phyloP scores from a whole-genome alignment of 768 basidiomycete species.

The Tylopilus vinaceipallidus region DNA sequence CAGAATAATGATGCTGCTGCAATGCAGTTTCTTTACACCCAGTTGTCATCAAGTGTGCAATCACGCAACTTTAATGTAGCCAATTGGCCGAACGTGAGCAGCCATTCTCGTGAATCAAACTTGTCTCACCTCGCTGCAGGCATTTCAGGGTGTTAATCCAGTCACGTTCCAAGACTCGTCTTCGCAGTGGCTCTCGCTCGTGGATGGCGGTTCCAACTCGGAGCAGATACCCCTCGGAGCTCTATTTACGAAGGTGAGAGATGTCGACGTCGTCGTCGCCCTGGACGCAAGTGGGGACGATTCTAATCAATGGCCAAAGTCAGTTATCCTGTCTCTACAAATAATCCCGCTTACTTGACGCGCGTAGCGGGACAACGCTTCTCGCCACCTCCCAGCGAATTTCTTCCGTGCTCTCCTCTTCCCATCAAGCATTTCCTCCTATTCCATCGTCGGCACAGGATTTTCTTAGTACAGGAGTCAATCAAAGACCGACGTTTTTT shows the following conservation, averaged over 20 bases:
- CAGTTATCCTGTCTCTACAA: slow-evolving; percentile 17
- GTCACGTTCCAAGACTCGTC: slow-evolving; percentile 52
- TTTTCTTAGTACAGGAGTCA: slow-evolving; percentile 61
- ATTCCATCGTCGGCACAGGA: slow-evolving; percentile 50
- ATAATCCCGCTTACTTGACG: neutral
- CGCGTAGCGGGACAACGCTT: slow-evolving; percentile 51
- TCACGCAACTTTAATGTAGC: slow-evolving; percentile 59
- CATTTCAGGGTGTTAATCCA: slow-evolving; percentile 52
- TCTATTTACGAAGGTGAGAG: slow-evolving; percentile 65
- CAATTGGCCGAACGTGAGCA: slow-evolving; percentile 59
- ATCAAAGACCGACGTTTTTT: slow-evolving; percentile 72
- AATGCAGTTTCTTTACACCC: slow-evolving; percentile 48
- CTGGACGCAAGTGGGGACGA: slow-evolving; percentile 67
- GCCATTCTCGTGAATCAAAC: neutral
- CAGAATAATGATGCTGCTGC: slow-evolving; percentile 18
- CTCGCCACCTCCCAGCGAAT: slow-evolving; percentile 44
- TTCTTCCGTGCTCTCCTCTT: slow-evolving; percentile 40
- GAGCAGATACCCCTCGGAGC: slow-evolving; percentile 74
- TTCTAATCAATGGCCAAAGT: slow-evolving; percentile 68
- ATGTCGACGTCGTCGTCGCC: slow-evolving; percentile 72
- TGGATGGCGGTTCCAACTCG: slow-evolving; percentile 68
- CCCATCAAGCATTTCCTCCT: slow-evolving; percentile 64
- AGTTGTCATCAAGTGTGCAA: slow-evolving; percentile 44
- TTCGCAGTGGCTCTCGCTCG: slow-evolving; percentile 54
- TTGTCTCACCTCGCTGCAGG: slow-evolving; percentile 21